phyloP scores from a whole-genome alignment of 1,139 yeast genomes.

The Hemisphaericaspora xylofermentans region DNA sequence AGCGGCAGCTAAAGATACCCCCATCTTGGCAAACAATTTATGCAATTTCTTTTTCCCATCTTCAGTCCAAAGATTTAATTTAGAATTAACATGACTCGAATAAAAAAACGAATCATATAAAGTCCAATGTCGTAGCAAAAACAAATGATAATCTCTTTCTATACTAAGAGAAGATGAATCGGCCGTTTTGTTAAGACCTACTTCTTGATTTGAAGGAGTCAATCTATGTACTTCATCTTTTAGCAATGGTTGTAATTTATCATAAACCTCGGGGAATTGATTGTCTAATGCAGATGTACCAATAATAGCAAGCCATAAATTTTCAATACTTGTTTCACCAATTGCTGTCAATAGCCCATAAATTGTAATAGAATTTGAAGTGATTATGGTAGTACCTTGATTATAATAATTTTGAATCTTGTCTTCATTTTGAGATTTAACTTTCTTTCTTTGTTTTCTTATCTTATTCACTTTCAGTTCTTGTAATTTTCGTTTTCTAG shows the following conservation, averaged over 20 bases:
- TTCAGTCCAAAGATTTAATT: slow-evolving; percentile 85
- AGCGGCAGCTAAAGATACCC: slow-evolving; percentile 83
- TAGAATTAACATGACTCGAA: slow-evolving; percentile 86
- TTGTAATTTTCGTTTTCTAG: slow-evolving; percentile 33
- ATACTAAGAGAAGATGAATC: slow-evolving; percentile 65
- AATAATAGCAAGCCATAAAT: slow-evolving; percentile 82
- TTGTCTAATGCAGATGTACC: slow-evolving; percentile 84
- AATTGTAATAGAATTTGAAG: slow-evolving; percentile 75
- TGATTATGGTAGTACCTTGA: slow-evolving; percentile 76
- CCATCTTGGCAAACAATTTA: slow-evolving; percentile 94
- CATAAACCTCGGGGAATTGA: slow-evolving; percentile 75
- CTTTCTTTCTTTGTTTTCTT: slow-evolving; percentile 31
- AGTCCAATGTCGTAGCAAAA: slow-evolving; percentile 89
- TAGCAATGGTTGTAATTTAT: slow-evolving; percentile 67
- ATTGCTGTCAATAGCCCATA: slow-evolving; percentile 78
- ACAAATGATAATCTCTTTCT: slow-evolving; percentile 84
- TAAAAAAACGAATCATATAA: slow-evolving; percentile 87
- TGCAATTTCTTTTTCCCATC: slow-evolving; percentile 86
- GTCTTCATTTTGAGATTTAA: slow-evolving; percentile 54
- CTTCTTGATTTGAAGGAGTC: slow-evolving; percentile 28
- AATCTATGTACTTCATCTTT: slow-evolving; percentile 83
- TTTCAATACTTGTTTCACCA: slow-evolving; percentile 58
- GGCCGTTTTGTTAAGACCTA: slow-evolving; percentile 38
- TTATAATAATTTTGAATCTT: slow-evolving; percentile 69
- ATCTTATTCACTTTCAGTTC: slow-evolving; percentile 26